Percentiles rank a stretch among this genome's conserved stretches.
Evolutionary conservation across 1,139 yeast species (phyloP).

Genomic region (Lodderomyces oxycetoniae): DNA sequence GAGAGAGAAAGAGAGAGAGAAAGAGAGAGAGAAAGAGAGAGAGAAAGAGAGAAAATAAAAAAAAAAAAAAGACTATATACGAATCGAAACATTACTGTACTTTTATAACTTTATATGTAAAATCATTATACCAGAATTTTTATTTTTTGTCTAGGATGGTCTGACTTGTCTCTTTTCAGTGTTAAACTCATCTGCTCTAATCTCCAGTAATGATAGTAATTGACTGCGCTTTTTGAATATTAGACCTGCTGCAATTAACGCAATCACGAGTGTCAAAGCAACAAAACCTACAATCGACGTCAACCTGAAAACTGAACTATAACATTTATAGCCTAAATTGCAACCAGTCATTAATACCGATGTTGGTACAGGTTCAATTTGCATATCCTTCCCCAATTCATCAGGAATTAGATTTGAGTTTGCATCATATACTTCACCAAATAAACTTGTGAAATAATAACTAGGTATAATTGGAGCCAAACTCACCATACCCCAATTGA

Average conservation of each 20-base stretch:
- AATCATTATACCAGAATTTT: too few relatives aligned
- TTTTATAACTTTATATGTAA: too few relatives aligned
- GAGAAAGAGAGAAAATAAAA: too few relatives aligned
- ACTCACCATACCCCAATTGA: slow-evolving; percentile 55
- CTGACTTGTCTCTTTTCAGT: too few relatives aligned
- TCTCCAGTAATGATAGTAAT: slow-evolving; percentile 4
- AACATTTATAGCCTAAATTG: slow-evolving; percentile 39
- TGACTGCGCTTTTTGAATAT: slow-evolving; percentile 1
- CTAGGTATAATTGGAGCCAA: slow-evolving; percentile 53
- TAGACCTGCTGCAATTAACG: slow-evolving; percentile 23
- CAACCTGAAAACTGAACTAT: slow-evolving; percentile 35
- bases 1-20: too few relatives aligned
- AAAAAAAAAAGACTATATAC: background rate
- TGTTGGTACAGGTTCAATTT: background rate
- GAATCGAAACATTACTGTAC: too few relatives aligned
- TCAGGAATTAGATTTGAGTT: slow-evolving; percentile 19
- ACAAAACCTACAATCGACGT: slow-evolving; percentile 29
- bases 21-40: too few relatives aligned
- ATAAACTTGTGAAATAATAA: slow-evolving; percentile 44
- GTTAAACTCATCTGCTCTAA: slow-evolving; percentile 5
- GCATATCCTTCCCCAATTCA: background rate
- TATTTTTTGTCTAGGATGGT: too few relatives aligned
- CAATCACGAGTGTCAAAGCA: slow-evolving; percentile 20
- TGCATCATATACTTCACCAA: slow-evolving; percentile 50
- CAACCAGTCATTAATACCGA: slow-evolving; percentile 21